Conservation (phyloP, 148 eudicot genomes). For the Cornus florida region DNA sequence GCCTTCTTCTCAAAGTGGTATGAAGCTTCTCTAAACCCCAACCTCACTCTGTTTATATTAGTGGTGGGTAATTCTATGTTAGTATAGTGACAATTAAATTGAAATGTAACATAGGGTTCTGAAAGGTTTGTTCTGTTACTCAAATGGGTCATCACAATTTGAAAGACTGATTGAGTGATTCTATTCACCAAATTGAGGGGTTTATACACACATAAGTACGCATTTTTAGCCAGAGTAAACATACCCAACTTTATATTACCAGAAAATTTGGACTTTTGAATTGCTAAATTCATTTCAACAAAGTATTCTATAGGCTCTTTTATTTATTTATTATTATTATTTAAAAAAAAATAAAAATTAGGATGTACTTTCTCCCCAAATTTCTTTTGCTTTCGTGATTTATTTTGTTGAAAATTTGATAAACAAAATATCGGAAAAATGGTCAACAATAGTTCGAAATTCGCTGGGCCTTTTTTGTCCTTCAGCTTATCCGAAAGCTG, state of each 20-base stretch:
- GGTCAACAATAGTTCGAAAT: background rate
- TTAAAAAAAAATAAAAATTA: too few species aligned
- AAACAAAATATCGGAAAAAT: background rate
- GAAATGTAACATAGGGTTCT: background rate
- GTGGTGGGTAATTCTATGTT: background rate
- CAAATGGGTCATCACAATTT: too few species aligned
- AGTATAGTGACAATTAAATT: background rate
- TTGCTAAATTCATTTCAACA: background rate
- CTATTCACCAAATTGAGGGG: background rate
- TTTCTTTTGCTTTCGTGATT: too few species aligned
- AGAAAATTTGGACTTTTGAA: background rate
- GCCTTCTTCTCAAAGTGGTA: constrained; percentile 87
- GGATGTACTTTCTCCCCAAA: too few species aligned
- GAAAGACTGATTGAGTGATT: background rate
- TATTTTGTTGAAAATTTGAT: too few species aligned
- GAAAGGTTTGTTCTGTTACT: background rate
- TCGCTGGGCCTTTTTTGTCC: background rate
- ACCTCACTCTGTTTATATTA: background rate
- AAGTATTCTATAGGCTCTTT: too few species aligned
- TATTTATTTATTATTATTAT: too few species aligned
- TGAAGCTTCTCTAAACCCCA: background rate
- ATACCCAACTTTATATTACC: background rate
- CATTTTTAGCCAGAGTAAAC: background rate
- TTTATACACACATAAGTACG: background rate
- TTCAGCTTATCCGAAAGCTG: background rate